These are phyloP conservation scores for Cercospora sp. DNA, from an alignment of 2,329 filamentous ascomycete genomes.

Conservation along the genomic window DNA sequence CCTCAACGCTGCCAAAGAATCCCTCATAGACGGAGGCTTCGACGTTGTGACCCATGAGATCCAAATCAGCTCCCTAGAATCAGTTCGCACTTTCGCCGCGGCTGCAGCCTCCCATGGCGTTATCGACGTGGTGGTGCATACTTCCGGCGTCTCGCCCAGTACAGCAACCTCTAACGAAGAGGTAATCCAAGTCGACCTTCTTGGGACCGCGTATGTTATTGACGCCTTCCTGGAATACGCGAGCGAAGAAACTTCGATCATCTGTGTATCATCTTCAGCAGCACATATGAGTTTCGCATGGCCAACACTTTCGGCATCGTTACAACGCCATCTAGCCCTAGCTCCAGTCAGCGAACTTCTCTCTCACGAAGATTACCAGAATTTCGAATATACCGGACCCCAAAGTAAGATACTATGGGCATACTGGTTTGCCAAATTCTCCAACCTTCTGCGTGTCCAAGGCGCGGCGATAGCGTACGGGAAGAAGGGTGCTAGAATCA, in stretches of 20 bases:
- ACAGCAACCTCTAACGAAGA: slow-evolving; percentile 1
- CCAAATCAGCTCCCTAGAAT: background rate
- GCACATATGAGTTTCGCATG: slow-evolving; percentile 7
- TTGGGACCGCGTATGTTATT: slow-evolving; percentile 13
- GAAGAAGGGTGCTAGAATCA: slow-evolving; percentile 13
- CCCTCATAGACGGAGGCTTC: slow-evolving; percentile 8
- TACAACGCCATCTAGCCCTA: slow-evolving; percentile 4
- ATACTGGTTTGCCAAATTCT: slow-evolving; percentile 15
- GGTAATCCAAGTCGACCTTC: slow-evolving; percentile 6
- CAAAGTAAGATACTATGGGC: background rate
- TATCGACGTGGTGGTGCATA: slow-evolving; percentile 11
- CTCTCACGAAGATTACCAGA: background rate
- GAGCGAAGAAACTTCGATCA: background rate
- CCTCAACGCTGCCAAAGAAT: background rate
- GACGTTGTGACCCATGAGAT: background rate
- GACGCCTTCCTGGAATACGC: slow-evolving; percentile 10
- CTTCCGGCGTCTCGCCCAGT: slow-evolving; percentile 6
- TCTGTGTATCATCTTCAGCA: slow-evolving; percentile 12
- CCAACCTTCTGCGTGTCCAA: slow-evolving; percentile 16
- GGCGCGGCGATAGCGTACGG: slow-evolving; percentile 5
- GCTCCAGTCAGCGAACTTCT: background rate
- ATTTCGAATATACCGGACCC: background rate
- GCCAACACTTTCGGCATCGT: too few species aligned
- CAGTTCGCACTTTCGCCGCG: slow-evolving; percentile 9
- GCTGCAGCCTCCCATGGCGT: background rate